phyloP scores from a whole-genome alignment of 192 early-diverging fungal genomes.

The Diversispora eburnea region DNA sequence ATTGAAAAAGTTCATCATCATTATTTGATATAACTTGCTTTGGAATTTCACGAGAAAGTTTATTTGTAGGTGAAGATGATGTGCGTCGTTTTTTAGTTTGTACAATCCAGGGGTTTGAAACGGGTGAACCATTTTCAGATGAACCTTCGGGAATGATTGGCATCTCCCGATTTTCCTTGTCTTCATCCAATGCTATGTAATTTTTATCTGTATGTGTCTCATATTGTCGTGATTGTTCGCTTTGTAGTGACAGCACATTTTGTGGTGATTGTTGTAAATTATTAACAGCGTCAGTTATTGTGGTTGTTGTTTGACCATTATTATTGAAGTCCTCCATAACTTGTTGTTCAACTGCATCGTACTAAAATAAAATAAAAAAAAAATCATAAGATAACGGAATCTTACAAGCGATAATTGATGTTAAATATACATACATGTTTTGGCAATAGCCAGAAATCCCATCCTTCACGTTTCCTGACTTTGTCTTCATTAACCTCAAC shows the following conservation, averaged over 20 bases:
- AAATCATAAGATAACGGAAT: background rate
- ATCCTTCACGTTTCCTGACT: constrained; percentile 70
- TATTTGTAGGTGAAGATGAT: constrained; percentile 14
- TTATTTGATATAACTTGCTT: constrained; percentile 32
- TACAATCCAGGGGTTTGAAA: background rate
- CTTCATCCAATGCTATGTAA: background rate
- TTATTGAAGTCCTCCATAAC: background rate
- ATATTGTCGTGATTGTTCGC: background rate
- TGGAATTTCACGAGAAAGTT: background rate
- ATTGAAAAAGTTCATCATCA: constrained; percentile 76
- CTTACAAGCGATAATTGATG: background rate
- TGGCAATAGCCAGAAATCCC: constrained; percentile 86
- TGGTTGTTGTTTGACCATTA: too few species aligned
- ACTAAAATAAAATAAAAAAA: background rate
- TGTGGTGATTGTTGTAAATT: too few species aligned
- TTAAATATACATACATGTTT: constrained; percentile 44
- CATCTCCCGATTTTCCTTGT: constrained; percentile 14
- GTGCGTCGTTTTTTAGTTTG: constrained; percentile 11
- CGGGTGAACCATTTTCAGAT: background rate
- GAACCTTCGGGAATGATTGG: background rate
- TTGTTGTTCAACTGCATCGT: background rate
- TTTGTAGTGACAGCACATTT: background rate
- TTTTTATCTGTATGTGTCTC: background rate
- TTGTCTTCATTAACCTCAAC: constrained; percentile 61
- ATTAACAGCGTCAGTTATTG: too few species aligned